These are phyloP conservation scores for Trypanosoma brucei DNA, from an alignment of 208 protist genomes.

Conservation along the genomic window DNA sequence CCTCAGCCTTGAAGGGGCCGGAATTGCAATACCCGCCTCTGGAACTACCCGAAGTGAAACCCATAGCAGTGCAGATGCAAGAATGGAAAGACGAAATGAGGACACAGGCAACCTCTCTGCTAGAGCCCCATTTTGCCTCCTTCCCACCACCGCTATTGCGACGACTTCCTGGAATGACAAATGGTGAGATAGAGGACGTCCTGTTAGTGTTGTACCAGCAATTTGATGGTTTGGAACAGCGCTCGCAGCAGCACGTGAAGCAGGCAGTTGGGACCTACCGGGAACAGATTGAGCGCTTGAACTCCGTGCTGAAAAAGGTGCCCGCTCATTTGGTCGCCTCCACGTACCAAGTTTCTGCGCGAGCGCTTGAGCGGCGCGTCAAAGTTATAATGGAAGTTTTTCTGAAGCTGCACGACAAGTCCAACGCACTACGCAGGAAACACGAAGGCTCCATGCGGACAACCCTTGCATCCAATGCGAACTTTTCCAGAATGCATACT, in stretches of 20 bases:
- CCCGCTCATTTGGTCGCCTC: slow-evolving; percentile 42
- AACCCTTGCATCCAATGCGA: slow-evolving; percentile 44
- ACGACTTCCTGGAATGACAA: slow-evolving; percentile 40
- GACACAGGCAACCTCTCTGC: slow-evolving; percentile 22
- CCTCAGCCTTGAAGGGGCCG: not conserved
- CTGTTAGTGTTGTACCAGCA: slow-evolving; percentile 25
- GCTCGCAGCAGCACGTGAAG: slow-evolving; percentile 33
- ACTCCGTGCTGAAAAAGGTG: slow-evolving; percentile 37
- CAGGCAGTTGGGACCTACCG: slow-evolving; percentile 43
- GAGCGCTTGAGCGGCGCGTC: slow-evolving; percentile 45
- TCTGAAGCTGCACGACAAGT: slow-evolving; percentile 42
- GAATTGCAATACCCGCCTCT: not conserved
- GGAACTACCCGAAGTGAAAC: slow-evolving; percentile 30
- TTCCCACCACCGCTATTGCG: slow-evolving; percentile 41
- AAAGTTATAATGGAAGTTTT: slow-evolving; percentile 46
- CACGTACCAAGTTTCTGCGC: slow-evolving; percentile 36
- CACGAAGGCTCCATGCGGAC: slow-evolving; percentile 57
- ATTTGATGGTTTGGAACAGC: slow-evolving; percentile 44
- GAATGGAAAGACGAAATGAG: slow-evolving; percentile 36
- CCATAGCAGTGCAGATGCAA: slow-evolving; percentile 35
- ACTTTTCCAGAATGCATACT: slow-evolving; percentile 29
- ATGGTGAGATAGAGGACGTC: slow-evolving; percentile 38
- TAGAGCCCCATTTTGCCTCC: slow-evolving; percentile 39
- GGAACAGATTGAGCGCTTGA: slow-evolving; percentile 65
- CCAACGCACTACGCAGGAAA: slow-evolving; percentile 33